Conservation (phyloP, 2,329 filamentous ascomycete species). For the Thelonectria rubi region DNA sequence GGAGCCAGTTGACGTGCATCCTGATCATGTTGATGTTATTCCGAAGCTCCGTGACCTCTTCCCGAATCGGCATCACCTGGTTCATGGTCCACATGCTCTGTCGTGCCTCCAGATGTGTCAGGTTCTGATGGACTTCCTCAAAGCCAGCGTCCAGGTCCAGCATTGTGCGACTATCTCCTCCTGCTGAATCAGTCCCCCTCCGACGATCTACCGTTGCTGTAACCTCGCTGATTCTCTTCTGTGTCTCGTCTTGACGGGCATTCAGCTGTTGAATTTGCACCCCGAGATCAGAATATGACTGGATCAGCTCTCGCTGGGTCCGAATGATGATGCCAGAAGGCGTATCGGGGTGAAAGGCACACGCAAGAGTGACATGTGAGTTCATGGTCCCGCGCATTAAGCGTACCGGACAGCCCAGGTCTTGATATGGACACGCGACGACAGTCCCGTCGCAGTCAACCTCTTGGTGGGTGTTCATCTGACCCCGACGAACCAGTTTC, state of each 20-base stretch:
- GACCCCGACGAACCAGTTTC: constrained; percentile 54
- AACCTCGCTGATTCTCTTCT: constrained; percentile 48
- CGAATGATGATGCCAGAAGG: constrained; percentile 62
- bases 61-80: constrained; percentile 68
- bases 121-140: constrained; percentile 64
- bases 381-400: constrained; percentile 50
- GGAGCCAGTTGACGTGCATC: constrained; percentile 68
- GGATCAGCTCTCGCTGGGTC: constrained; percentile 58
- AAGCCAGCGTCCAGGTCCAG: constrained; percentile 57
- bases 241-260: constrained; percentile 47
- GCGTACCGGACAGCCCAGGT: constrained; percentile 49
- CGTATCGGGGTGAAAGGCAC: constrained; percentile 60
- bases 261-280: constrained; percentile 49
- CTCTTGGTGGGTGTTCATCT: constrained; percentile 58
- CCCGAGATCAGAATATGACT: constrained; percentile 49
- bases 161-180: constrained; percentile 58
- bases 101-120: constrained; percentile 67
- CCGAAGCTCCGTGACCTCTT: constrained; percentile 68
- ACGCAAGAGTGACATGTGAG: constrained; percentile 55
- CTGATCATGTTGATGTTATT: constrained; percentile 66
- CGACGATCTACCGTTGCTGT: constrained; percentile 54
- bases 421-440: constrained; percentile 58
- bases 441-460: constrained; percentile 60
- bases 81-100: constrained; percentile 70
- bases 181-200: constrained; percentile 50